phyloP scores from a whole-genome alignment of 225 moss, liverwort and hornwort genomes.

The Asterella californica region DNA sequence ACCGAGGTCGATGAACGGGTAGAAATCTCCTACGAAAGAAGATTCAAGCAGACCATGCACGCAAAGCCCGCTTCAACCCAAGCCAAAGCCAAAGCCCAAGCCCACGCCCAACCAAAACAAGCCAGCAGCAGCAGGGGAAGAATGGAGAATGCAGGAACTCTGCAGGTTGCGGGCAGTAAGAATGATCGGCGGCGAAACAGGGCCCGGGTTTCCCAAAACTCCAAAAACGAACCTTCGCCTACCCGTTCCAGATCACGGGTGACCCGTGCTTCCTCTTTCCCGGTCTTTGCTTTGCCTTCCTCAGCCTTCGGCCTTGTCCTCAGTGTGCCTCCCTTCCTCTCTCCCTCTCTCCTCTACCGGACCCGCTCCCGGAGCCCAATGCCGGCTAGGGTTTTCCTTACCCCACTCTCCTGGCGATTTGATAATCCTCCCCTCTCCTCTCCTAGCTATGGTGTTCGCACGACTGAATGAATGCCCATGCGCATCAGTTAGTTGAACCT shows the following conservation, averaged over 20 bases:
- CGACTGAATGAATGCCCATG: background rate
- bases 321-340: background rate
- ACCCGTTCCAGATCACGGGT: constrained; percentile 9
- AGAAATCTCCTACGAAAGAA: background rate
- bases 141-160: background rate
- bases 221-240: background rate
- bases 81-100: too few species aligned
- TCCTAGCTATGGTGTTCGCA: constrained; percentile 3
- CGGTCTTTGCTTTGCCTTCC: background rate
- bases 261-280: background rate
- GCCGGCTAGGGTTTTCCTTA: constrained; percentile 16
- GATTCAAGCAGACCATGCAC: background rate
- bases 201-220: background rate
- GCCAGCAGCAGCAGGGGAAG: constrained; percentile 2
- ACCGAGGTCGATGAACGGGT: background rate
- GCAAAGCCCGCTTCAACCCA: background rate
- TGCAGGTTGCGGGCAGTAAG: background rate
- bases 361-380: background rate
- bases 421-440: background rate
- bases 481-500: background rate
- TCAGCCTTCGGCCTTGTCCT: background rate
- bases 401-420: background rate
- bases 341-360: background rate
- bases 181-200: constrained; percentile 17
- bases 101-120: background rate